Evolutionary conservation across 2,329 filamentous ascomycete species (phyloP).

Genomic region (Botryotinia calthae): DNA sequence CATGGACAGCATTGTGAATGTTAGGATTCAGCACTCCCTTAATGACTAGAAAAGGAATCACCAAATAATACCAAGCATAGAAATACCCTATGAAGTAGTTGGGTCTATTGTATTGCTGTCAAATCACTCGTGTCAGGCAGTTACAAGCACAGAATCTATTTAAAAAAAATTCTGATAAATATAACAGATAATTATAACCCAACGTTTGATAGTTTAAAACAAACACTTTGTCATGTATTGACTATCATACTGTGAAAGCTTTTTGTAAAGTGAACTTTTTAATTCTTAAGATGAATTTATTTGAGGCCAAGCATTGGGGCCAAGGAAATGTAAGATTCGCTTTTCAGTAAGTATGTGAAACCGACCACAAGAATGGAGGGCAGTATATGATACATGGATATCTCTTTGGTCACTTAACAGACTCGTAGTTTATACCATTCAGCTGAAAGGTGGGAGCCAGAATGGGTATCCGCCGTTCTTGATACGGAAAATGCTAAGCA

Average conservation of each 20-base stretch:
- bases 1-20: neutral
- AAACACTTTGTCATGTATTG: neutral
- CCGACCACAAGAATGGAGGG: neutral
- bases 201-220: neutral
- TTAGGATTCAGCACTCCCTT: neutral
- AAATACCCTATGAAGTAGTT: neutral
- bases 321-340: neutral
- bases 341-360: constrained; percentile 20
- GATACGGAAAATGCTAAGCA: constrained; percentile 87
- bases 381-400: constrained; percentile 16
- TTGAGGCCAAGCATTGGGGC: neutral
- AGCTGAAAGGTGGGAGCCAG: constrained; percentile 77
- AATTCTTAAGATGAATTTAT: neutral
- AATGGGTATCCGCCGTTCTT: constrained; percentile 98
- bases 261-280: neutral
- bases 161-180: neutral
- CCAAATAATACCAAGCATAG: neutral
- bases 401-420: neutral
- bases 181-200: neutral
- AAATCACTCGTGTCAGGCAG: neutral
- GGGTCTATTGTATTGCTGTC: neutral
- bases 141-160: neutral
- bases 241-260: neutral
- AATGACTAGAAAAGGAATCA: neutral
- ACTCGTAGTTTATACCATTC: neutral